Percentiles rank a stretch among this genome's conserved stretches.
Conservation (phyloP, 345 rosid genomes). For the Citrus maxima region DNA sequence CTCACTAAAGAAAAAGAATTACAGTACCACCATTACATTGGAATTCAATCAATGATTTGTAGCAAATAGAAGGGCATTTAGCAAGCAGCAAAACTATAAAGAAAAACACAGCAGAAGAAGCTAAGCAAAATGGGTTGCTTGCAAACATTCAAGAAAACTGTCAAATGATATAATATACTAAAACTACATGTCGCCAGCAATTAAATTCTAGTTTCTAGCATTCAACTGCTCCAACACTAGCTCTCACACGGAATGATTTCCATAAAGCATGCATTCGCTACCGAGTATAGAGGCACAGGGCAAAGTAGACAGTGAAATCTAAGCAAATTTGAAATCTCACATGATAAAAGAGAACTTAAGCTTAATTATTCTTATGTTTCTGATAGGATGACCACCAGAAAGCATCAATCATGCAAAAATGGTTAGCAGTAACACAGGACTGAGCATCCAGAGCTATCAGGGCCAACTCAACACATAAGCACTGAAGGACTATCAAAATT, state of each 20-base stretch:
- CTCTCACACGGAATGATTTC: background rate
- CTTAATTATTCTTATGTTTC: background rate
- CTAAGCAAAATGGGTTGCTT: background rate
- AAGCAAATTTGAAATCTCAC: background rate
- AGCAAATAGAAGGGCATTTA: background rate
- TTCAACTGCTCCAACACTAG: background rate
- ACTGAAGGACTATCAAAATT: constrained; percentile 10
- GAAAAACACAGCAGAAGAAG: background rate
- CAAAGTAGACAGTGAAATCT: background rate
- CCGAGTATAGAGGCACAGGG: background rate
- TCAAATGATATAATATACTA: background rate
- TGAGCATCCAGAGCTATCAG: background rate
- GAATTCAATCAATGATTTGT: background rate
- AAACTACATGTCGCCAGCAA: background rate
- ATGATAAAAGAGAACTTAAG: background rate
- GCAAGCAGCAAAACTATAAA: background rate
- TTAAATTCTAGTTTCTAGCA: background rate
- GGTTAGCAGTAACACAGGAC: background rate
- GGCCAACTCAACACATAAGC: background rate
- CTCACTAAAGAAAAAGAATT: background rate
- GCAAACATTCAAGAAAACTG: background rate
- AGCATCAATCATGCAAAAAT: background rate
- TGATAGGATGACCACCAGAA: background rate
- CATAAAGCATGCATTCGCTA: background rate
- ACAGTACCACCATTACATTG: background rate